Conservation (phyloP, 345 rosid species). For the Dimocarpus longan region DNA sequence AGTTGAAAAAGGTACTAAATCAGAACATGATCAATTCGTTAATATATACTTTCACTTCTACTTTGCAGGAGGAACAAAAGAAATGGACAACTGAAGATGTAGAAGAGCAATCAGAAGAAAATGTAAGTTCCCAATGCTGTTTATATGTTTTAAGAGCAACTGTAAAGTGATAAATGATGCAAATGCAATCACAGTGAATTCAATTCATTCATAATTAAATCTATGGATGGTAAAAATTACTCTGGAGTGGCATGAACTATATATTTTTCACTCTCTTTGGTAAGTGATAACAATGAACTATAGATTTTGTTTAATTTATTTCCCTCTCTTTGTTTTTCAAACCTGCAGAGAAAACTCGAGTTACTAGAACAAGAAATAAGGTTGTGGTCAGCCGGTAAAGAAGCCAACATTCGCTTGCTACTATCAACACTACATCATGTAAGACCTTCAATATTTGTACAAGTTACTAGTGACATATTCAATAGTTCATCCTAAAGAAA, state of each 20-base stretch:
- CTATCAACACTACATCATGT: conserved; percentile 82
- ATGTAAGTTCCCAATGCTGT: conserved; percentile 28
- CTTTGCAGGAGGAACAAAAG: conserved; percentile 45
- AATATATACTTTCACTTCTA: not conserved
- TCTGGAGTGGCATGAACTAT: not conserved
- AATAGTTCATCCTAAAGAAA: not conserved
- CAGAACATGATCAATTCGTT: not conserved
- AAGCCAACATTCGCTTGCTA: conserved; percentile 67
- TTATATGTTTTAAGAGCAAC: not conserved
- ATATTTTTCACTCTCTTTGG: no score
- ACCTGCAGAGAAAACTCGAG: conserved; percentile 59
- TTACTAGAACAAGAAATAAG: conserved; percentile 60
- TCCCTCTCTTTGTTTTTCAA: conserved; percentile 2
- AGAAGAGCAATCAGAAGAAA: conserved; percentile 32
- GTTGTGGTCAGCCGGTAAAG: conserved; percentile 81
- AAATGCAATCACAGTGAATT: not conserved
- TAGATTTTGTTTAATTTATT: not conserved
- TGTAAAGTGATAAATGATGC: not conserved
- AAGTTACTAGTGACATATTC: not conserved
- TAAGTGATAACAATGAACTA: no score
- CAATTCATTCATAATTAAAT: no score
- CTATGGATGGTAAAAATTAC: not conserved
- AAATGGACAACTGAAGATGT: conserved; percentile 47
- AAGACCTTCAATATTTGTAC: conserved; percentile 21
- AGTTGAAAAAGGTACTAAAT: not conserved